Base-by-base conservation (phyloP, 2,329 filamentous ascomycete genomes). In the Epichloe typhina region DNA sequence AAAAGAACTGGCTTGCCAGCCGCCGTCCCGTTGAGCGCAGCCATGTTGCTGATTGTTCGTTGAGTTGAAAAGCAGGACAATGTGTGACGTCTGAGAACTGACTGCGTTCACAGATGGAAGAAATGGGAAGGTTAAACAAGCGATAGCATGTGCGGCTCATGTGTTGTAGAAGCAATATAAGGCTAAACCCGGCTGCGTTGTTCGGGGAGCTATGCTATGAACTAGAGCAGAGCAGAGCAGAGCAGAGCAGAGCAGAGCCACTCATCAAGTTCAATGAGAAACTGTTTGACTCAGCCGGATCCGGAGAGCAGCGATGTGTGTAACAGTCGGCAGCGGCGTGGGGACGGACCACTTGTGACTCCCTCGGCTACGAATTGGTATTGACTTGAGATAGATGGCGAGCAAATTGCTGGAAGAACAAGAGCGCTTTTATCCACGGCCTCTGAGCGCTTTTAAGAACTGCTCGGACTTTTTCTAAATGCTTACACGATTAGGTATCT, bases 1-100 rank as follows among this genome's bases (percentile, higher is more conserved):
- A 72, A 72, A 36, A 72, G 57, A 9, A 72, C 69, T 49, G 68
- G 67, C 54, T 68, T 71, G 45, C 55, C 53, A 50, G 61, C 39
- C 38, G 50, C 54, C 41, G 61, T 61, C 49, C 66, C 67, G 47
- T 68, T 71, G 23, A 62, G 61, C 50, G 60, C 60, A 37, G 59
- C 56, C 66, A 67, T 49, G 31, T 19, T 36, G 19, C 39, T 15
- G n/a, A 26, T 8, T 42, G 12, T 68, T 13, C 46, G 57, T 54
- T 48, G 41, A 51, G 54, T 52, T 49, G 43, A 37, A 26, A 48
- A 42, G 41, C 37, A 50, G 37, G 26, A 13, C n/a, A 23, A 35
- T 41, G 13, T 35, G 26, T 42, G 48, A 39, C 19, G 44, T 21
- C 5, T 23, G 33, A n/a, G 6, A 21, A 15, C 9, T 8, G 11